Base-by-base conservation (phyloP, 768 basidiomycete species). In the Rhizopogon sp. region DNA sequence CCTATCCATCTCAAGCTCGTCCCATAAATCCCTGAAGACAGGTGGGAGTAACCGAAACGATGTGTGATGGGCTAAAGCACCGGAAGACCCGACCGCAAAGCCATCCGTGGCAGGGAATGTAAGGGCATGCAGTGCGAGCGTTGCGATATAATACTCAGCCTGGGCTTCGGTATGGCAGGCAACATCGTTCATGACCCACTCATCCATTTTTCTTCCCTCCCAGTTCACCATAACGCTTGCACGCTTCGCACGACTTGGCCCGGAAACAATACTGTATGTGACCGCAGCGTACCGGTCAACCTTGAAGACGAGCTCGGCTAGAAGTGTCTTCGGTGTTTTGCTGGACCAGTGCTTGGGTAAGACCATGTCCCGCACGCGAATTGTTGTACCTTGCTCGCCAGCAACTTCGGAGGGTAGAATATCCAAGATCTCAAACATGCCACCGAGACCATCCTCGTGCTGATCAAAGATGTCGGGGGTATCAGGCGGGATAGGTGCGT, bases 101-200 rank as follows among this genome's bases (percentile, higher is more conserved):
- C 88, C 88, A 50, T 80, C 79, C 0, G 77, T 77, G 2, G 68
- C 54, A 14, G 84, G 82, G 62, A 85, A 91, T 10, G 82, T 83
- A 33, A 98, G 71, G 3, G 82, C 79, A 67, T 96, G 91, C 35
- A 98, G 74, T 3, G 93, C 93, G 46, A 95, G 71, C 16, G 88
- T 89, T 4, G 96, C 82, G 49, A 96, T 80, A 65, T 93, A 99
- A 62, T 98, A 85, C 68, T 91, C 90, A 22, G 96, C 94, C 66
- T 98, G 93, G 0, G 65, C 62, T 53, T 82, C 78, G 58, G 90
- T 82, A 43, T 80, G 74, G 63, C 96, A 98, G 13, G 90, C 94
- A 43, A 90, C 74, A 56, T 90, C 82, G 3, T 84, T 80, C 96
- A 98, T 99, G 14, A 67, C 66, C 87, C 88, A 97, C 49, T 84